A percentile compares a stretch with the other conserved stretches of the same genome.
Conservation (phyloP, 2,329 filamentous ascomycete species). For the Epichloe bromicola region DNA sequence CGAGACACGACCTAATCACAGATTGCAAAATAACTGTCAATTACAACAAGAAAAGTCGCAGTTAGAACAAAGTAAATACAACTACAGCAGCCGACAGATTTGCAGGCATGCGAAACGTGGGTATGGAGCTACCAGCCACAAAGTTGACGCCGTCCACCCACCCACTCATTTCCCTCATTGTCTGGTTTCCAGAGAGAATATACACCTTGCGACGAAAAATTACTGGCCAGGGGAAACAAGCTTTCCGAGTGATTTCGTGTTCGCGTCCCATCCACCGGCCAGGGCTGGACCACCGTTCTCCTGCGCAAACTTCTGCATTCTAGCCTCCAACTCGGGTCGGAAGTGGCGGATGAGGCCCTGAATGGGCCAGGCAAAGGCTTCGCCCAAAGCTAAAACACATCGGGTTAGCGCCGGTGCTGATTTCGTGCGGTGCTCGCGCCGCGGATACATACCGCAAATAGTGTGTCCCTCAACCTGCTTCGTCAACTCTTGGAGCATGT, state of each 20-base stretch:
- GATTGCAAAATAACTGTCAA: neutral
- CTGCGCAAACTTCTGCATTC: conserved; percentile 69
- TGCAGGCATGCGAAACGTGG: neutral
- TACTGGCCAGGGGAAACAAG: conserved; percentile 86
- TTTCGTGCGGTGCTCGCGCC: neutral
- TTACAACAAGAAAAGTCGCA: neutral
- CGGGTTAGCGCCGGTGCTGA: neutral
- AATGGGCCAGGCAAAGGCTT: conserved; percentile 97
- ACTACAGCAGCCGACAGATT: neutral
- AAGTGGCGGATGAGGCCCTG: conserved; percentile 98
- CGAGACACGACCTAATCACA: no score
- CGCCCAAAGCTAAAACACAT: conserved; percentile 56
- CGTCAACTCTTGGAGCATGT: conserved; percentile 98
- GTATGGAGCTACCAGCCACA: neutral
- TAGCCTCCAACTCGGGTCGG: conserved; percentile 84
- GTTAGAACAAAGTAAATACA: conserved; percentile 5
- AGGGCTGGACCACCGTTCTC: conserved; percentile 60
- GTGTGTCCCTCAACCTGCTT: conserved; percentile 99
- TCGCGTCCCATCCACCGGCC: conserved; percentile 78
- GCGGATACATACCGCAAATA: conserved; percentile 63
- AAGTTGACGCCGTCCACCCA: neutral
- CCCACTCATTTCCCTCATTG: no score
- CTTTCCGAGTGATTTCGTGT: conserved; percentile 63
- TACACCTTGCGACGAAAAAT: conserved; percentile 14
- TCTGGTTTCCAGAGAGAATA: neutral